These are phyloP conservation scores for Elaphomyces granulatus DNA, from an alignment of 495 filamentous ascomycete species.

Conservation along the genomic window DNA sequence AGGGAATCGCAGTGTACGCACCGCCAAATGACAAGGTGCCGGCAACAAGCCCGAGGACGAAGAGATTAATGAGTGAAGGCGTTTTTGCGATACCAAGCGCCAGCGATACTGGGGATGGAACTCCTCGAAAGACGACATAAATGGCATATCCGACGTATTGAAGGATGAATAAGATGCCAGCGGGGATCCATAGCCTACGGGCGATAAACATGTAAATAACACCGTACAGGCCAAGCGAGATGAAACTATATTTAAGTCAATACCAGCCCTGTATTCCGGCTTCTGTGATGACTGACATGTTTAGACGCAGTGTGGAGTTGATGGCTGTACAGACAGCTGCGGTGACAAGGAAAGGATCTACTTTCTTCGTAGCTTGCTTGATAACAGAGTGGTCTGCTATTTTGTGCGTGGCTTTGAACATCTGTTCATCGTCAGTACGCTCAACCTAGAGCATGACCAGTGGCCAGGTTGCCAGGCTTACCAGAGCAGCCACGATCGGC, in stretches of 20 bases:
- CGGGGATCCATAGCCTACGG: conserved; percentile 16
- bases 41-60: conserved; percentile 22
- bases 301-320: conserved; percentile 20
- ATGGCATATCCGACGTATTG: conserved; percentile 22
- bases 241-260: conserved; percentile 17
- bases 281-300: conserved; percentile 22
- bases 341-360: conserved; percentile 19
- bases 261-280: too few species aligned
- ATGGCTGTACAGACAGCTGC: conserved; percentile 22
- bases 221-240: conserved; percentile 23
- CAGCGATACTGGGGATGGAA: conserved; percentile 21
- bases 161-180: conserved; percentile 15
- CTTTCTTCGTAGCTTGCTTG: conserved; percentile 14
- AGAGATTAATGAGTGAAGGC: conserved; percentile 19
- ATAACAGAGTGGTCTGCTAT: conserved; percentile 20
- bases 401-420: conserved; percentile 19
- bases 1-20: conserved; percentile 25
- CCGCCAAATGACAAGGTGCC: conserved; percentile 23
- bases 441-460: background rate
- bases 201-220: conserved; percentile 15
- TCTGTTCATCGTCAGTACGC: conserved; percentile 8
- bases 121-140: conserved; percentile 18
- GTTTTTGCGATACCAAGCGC: conserved; percentile 22
- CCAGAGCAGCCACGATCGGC: conserved; percentile 24
- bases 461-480: conserved; percentile 4